These are phyloP conservation scores for Trypanosoma theileri DNA, from an alignment of 208 protist species.

Conservation along the genomic window DNA sequence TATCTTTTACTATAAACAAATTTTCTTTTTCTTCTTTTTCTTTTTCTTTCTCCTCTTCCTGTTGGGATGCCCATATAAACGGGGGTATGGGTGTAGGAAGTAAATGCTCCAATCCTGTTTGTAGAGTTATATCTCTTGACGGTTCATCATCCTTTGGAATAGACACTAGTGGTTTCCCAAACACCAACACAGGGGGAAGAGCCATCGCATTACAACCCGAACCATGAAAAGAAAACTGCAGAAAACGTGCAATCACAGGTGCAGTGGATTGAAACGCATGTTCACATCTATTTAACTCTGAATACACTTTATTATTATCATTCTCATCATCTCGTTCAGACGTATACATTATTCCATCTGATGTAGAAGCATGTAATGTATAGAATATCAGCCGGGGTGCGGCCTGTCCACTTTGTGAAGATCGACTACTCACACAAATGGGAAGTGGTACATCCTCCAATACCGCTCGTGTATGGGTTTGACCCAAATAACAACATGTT, in stretches of 20 bases:
- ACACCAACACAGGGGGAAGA: constrained; percentile 25
- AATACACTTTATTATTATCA: background rate
- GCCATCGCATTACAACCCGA: constrained; percentile 22
- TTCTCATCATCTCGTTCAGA: background rate
- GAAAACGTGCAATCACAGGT: constrained; percentile 33
- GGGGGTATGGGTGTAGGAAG: background rate
- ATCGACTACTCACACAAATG: constrained; percentile 9
- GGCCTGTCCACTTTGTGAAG: background rate
- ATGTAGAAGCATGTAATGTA: background rate
- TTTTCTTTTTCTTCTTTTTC: background rate
- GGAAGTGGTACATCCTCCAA: constrained; percentile 28
- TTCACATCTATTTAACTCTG: background rate
- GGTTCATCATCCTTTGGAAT: constrained; percentile 24
- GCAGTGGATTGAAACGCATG: constrained; percentile 5
- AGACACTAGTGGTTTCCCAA: constrained; percentile 20
- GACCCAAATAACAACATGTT: constrained; percentile 24
- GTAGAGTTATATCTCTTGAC: constrained; percentile 11
- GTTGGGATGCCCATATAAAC: too few relatives aligned
- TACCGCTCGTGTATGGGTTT: constrained; percentile 23
- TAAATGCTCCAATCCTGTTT: constrained; percentile 8
- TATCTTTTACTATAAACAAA: background rate
- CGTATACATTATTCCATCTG: constrained; percentile 3
- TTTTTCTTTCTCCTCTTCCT: background rate
- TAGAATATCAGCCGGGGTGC: constrained; percentile 19
- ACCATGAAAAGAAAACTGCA: constrained; percentile 22